These are phyloP conservation scores for Amaranthus tricolor DNA, from an alignment of 179 eudicot genomes.

Conservation along the genomic window DNA sequence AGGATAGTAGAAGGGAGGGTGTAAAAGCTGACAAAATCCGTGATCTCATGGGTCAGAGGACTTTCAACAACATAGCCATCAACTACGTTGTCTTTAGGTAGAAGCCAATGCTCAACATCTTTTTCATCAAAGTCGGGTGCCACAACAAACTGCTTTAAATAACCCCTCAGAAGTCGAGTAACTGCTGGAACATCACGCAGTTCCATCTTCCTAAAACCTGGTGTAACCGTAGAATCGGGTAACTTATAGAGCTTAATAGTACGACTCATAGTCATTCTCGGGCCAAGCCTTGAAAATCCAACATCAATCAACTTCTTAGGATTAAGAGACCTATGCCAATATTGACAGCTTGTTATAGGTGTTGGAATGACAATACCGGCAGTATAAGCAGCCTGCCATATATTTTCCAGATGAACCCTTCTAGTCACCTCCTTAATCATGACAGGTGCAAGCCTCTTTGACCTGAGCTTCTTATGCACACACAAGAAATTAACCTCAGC, in stretches of 20 bases:
- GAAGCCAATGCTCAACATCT: constrained; percentile 81
- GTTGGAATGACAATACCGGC: constrained; percentile 77
- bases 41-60: constrained; percentile 62
- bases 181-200: constrained; percentile 73
- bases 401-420: constrained; percentile 67
- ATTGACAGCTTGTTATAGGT: constrained; percentile 65
- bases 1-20: constrained; percentile 70
- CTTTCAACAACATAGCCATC: constrained; percentile 73
- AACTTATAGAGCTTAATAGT: constrained; percentile 72
- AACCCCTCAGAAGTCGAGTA: constrained; percentile 58
- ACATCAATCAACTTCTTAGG: constrained; percentile 80
- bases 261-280: constrained; percentile 81
- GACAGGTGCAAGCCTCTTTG: constrained; percentile 72
- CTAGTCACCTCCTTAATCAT: constrained; percentile 83
- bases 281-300: constrained; percentile 70
- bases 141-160: constrained; percentile 52
- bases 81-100: constrained; percentile 58
- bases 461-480: constrained; percentile 76
- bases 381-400: constrained; percentile 84
- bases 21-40: constrained; percentile 79
- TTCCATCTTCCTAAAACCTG: constrained; percentile 79
- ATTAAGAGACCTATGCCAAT: constrained; percentile 70
- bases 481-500: constrained; percentile 76
- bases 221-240: constrained; percentile 60
- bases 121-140: constrained; percentile 72